Evolutionary conservation across 202 grass and related monocot species (phyloP).

Genomic region (Carex sylvatica): DNA sequence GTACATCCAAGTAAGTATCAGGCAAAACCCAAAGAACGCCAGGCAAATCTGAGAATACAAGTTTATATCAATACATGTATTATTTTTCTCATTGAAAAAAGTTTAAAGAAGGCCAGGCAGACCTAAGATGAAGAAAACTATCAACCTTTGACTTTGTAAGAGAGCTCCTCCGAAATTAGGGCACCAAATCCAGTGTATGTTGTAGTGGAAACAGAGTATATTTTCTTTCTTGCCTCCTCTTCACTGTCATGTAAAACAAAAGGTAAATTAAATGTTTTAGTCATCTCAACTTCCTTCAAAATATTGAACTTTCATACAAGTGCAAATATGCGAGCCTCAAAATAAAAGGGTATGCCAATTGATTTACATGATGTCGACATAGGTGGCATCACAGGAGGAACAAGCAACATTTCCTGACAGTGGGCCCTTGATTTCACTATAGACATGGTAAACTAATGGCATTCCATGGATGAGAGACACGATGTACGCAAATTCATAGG

Average conservation of each 20-base stretch:
- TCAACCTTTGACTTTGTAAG: conserved; percentile 96
- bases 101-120: neutral
- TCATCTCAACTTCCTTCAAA: neutral
- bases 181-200: conserved; percentile 95
- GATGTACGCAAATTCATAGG: too few species aligned
- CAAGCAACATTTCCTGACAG: conserved; percentile 3
- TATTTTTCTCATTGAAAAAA: conserved; percentile 1
- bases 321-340: neutral
- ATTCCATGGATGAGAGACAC: neutral
- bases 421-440: neutral
- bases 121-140: conserved; percentile 10
- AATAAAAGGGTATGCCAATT: neutral
- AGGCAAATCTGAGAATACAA: conserved; percentile 59
- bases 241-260: conserved; percentile 43
- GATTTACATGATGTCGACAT: neutral
- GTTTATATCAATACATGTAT: neutral
- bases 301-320: neutral
- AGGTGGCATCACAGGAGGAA: neutral
- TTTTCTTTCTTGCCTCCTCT: conserved; percentile 95
- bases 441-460: neutral
- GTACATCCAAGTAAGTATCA: conserved; percentile 96
- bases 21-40: conserved; percentile 99
- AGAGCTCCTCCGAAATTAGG: conserved; percentile 88
- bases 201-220: conserved; percentile 90
- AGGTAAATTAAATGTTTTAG: neutral